phyloP scores from a whole-genome alignment of 2,329 filamentous ascomycete genomes.

The Fusarium sp. region DNA sequence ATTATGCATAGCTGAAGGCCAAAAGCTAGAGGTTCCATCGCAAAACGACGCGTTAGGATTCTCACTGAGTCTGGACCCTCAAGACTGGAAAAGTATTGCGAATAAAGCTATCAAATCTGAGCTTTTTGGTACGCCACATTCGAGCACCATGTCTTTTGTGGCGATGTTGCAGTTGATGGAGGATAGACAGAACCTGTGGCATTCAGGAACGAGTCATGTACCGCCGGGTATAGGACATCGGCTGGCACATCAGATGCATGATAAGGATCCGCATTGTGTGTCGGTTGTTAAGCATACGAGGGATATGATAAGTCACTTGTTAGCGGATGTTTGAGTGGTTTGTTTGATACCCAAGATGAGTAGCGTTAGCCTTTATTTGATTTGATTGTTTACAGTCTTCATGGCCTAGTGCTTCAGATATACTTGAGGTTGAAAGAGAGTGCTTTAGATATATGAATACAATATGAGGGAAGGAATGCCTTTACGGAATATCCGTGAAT shows the following conservation, averaged over 20 bases:
- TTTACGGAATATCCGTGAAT: not conserved
- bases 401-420: not conserved
- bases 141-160: constrained; percentile 1
- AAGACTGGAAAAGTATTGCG: constrained; percentile 30
- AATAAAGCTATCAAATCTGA: constrained; percentile 36
- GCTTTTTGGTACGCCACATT: constrained; percentile 19
- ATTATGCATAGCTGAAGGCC: constrained; percentile 20
- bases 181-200: constrained; percentile 37
- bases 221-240: constrained; percentile 2
- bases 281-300: constrained; percentile 39
- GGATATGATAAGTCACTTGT: constrained; percentile 20
- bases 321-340: constrained; percentile 13
- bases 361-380: not conserved
- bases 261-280: constrained; percentile 38
- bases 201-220: constrained; percentile 26
- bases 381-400: not conserved
- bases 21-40: not conserved
- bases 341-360: constrained; percentile 1
- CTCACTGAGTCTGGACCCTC: constrained; percentile 22
- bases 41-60: not conserved
- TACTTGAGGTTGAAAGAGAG: not conserved
- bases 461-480: not conserved
- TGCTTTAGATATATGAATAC: too few species aligned
- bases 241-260: constrained; percentile 15
- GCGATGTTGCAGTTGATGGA: constrained; percentile 38